phyloP scores from a whole-genome alignment of 805 yeast species.

The Suhomyces canberraensis region DNA sequence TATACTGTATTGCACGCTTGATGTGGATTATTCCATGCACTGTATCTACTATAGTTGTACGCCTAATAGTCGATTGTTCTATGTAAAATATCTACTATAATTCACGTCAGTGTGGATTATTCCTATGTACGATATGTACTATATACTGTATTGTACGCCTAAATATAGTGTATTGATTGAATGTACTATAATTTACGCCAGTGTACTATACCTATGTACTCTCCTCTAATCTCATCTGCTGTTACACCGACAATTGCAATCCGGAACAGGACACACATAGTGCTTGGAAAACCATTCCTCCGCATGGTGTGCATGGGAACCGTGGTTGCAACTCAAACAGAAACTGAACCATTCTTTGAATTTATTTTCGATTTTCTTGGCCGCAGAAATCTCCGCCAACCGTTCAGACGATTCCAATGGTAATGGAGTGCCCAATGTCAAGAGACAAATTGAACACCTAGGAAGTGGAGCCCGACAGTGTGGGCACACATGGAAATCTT shows the following conservation, averaged over 20 bases:
- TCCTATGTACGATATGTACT: too few species aligned
- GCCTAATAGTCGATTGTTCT: too few species aligned
- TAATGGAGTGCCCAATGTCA: conserved; percentile 69
- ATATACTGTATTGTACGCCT: too few species aligned
- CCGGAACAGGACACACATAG: conserved; percentile 89
- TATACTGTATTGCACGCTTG: too few species aligned
- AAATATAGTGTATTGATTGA: too few species aligned
- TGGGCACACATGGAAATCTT: conserved; percentile 52
- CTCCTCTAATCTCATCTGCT: too few species aligned
- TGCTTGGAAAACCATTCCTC: conserved; percentile 93
- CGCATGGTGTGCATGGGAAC: conserved; percentile 93
- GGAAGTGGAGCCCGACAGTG: conserved; percentile 88
- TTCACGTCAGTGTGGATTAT: too few species aligned
- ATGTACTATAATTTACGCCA: too few species aligned
- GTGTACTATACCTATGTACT: too few species aligned
- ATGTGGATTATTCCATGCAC: too few species aligned
- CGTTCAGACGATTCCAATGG: conserved; percentile 40
- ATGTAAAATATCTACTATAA: too few species aligned
- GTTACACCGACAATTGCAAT: conserved; percentile 81
- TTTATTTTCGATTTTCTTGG: conserved; percentile 33
- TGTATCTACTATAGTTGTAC: too few species aligned
- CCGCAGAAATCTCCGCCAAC: conserved; percentile 13
- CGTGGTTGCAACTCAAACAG: conserved; percentile 88
- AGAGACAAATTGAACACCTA: conserved; percentile 82
- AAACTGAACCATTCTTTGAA: conserved; percentile 87